A percentile compares a stretch with the other conserved stretches of the same genome.
These are phyloP conservation scores for Lotus japonicus DNA, from an alignment of 306 rosid species.

Conservation along the genomic window DNA sequence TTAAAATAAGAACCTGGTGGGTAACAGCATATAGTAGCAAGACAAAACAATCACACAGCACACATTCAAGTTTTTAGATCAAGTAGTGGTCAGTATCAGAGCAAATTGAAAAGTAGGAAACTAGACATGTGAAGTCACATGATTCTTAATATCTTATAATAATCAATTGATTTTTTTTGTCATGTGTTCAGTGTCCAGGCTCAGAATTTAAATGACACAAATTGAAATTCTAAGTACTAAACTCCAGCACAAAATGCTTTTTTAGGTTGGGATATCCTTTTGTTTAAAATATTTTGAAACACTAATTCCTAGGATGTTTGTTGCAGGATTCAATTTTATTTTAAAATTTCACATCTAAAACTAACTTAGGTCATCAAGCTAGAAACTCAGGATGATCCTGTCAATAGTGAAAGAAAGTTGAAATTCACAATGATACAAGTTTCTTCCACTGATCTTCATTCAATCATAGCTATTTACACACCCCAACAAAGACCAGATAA, in stretches of 20 bases:
- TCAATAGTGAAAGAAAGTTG: neutral
- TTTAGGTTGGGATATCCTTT: neutral
- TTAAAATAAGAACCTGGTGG: neutral
- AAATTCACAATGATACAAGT: neutral
- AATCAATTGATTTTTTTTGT: neutral
- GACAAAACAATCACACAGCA: neutral
- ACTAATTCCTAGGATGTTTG: neutral
- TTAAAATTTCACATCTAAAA: neutral
- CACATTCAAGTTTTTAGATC: neutral
- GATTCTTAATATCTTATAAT: neutral
- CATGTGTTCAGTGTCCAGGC: neutral
- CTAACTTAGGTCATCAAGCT: neutral
- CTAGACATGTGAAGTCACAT: neutral
- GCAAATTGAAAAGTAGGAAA: conserved; percentile 3
- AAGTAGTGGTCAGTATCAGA: neutral
- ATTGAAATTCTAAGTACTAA: neutral
- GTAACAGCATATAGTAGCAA: neutral
- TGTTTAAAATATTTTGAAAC: neutral
- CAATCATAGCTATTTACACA: conserved; percentile 1
- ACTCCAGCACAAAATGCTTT: neutral
- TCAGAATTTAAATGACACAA: neutral
- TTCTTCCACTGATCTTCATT: neutral
- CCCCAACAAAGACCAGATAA: conserved; percentile 7
- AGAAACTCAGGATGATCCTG: neutral
- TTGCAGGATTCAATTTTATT: neutral